A percentile compares a stretch with the other conserved stretches of the same genome.
phyloP scores from a whole-genome alignment of 2,329 filamentous ascomycete species.

The Fusarium nelsonii region DNA sequence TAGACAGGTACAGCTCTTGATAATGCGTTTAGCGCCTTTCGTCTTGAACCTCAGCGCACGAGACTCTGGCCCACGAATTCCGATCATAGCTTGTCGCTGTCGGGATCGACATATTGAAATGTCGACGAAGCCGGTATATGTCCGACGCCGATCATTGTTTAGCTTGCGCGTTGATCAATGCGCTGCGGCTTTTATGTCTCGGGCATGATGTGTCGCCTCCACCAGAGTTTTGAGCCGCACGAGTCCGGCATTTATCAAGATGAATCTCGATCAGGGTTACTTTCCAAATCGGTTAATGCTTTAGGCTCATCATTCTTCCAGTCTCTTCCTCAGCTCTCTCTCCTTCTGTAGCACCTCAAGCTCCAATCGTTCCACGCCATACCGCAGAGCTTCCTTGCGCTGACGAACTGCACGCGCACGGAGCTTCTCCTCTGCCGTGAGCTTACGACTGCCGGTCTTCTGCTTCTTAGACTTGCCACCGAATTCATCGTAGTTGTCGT shows the following conservation, averaged over 20 bases:
- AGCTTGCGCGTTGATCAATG: constrained; percentile 28
- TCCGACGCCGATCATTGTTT: constrained; percentile 31
- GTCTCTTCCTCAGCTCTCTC: constrained; percentile 66
- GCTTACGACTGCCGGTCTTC: constrained; percentile 48
- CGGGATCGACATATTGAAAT: constrained; percentile 28
- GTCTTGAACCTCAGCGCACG: not conserved
- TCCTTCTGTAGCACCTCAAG: constrained; percentile 85
- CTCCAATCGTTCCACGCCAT: constrained; percentile 87
- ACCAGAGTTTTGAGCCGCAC: constrained; percentile 1
- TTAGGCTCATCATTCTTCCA: constrained; percentile 54
- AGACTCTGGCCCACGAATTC: not conserved
- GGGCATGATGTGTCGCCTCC: not conserved
- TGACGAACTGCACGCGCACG: constrained; percentile 74
- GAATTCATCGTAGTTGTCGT: constrained; percentile 34
- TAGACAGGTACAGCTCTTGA: constrained; percentile 1
- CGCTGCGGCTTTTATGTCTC: constrained; percentile 8
- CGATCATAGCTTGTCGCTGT: constrained; percentile 5
- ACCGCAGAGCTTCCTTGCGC: constrained; percentile 87
- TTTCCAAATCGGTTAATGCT: not conserved
- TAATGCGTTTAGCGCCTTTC: not conserved
- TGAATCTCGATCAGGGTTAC: not conserved
- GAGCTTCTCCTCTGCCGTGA: constrained; percentile 67
- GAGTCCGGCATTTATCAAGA: not conserved
- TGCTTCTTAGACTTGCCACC: constrained; percentile 41
- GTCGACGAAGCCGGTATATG: constrained; percentile 21